Percentiles rank a stretch among this genome's conserved stretches.
Evolutionary conservation across 73 alveolate species (phyloP).

Genomic region (Durusdinium trenchii): DNA sequence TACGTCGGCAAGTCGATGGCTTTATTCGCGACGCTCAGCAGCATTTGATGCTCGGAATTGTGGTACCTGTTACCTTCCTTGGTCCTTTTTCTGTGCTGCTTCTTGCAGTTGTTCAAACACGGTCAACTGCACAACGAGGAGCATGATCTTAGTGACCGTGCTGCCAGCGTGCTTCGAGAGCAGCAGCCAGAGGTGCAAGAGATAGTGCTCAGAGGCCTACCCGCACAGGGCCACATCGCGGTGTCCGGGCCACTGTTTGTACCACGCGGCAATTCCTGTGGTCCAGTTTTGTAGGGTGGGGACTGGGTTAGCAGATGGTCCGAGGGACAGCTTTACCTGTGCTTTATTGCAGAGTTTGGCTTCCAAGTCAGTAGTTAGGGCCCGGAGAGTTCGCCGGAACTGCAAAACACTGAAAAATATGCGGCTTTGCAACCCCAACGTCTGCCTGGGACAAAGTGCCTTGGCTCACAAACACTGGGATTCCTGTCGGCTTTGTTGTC

Average conservation of each 20-base stretch:
- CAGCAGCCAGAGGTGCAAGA: constrained; percentile 74
- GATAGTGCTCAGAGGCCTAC: constrained; percentile 41
- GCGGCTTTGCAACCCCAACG: too few relatives aligned
- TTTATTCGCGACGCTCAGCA: not conserved
- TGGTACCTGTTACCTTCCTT: not conserved
- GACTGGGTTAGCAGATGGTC: too few relatives aligned
- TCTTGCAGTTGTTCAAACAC: not conserved
- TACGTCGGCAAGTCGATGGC: constrained; percentile 13
- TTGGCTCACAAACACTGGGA: too few relatives aligned
- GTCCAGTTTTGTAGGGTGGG: too few relatives aligned
- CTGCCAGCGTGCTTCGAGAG: constrained; percentile 35
- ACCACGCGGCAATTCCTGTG: not conserved
- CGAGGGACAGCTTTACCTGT: too few relatives aligned
- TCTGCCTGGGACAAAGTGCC: too few relatives aligned
- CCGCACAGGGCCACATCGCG: not conserved
- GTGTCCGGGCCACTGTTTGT: not conserved
- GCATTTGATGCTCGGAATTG: not conserved
- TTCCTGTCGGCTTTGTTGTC: too few relatives aligned
- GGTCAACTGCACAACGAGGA: not conserved
- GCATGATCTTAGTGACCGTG: constrained; percentile 53
- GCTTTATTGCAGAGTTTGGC: too few relatives aligned
- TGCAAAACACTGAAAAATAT: too few relatives aligned
- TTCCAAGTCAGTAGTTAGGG: too few relatives aligned
- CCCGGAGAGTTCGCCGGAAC: too few relatives aligned
- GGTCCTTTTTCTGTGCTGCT: not conserved